These are phyloP conservation scores for Elongisporangium anandrum DNA, from an alignment of 352 stramenopile species.

Conservation along the genomic window DNA sequence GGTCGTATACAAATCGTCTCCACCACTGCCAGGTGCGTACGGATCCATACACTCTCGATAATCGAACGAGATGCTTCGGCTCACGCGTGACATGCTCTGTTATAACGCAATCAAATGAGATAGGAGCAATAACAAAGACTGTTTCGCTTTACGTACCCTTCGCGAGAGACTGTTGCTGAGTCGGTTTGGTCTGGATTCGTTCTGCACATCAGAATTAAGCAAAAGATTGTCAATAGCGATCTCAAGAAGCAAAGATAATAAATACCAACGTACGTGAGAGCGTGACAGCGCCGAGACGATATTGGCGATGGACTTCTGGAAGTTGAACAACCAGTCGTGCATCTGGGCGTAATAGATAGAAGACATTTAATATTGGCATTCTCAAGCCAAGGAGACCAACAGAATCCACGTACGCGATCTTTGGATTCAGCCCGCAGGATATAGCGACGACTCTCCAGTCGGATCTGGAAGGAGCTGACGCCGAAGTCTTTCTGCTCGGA, in stretches of 20 bases:
- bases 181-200: slow-evolving; percentile 36
- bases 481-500: slow-evolving; percentile 76
- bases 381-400: background rate
- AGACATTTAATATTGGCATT: background rate
- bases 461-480: slow-evolving; percentile 78
- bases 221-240: slow-evolving; percentile 5
- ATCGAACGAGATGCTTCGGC: slow-evolving; percentile 75
- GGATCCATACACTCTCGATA: slow-evolving; percentile 54
- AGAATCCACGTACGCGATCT: slow-evolving; percentile 49
- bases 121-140: background rate
- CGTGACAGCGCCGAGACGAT: slow-evolving; percentile 76
- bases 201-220: slow-evolving; percentile 32
- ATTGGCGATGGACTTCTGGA: slow-evolving; percentile 87
- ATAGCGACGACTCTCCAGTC: slow-evolving; percentile 68
- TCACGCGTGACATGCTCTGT: slow-evolving; percentile 64
- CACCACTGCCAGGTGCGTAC: slow-evolving; percentile 20
- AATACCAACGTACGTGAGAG: slow-evolving; percentile 30
- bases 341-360: slow-evolving; percentile 35
- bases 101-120: slow-evolving; percentile 4
- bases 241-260: slow-evolving; percentile 4
- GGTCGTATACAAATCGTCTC: slow-evolving; percentile 33
- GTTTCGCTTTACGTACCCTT: slow-evolving; percentile 34
- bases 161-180: slow-evolving; percentile 49
- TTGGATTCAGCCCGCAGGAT: slow-evolving; percentile 78
- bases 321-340: slow-evolving; percentile 88